Percentiles rank a stretch among this genome's conserved stretches.
These are phyloP conservation scores for Coemansia sp. DNA, from an alignment of 192 early-diverging fungal species.

Conservation along the genomic window DNA sequence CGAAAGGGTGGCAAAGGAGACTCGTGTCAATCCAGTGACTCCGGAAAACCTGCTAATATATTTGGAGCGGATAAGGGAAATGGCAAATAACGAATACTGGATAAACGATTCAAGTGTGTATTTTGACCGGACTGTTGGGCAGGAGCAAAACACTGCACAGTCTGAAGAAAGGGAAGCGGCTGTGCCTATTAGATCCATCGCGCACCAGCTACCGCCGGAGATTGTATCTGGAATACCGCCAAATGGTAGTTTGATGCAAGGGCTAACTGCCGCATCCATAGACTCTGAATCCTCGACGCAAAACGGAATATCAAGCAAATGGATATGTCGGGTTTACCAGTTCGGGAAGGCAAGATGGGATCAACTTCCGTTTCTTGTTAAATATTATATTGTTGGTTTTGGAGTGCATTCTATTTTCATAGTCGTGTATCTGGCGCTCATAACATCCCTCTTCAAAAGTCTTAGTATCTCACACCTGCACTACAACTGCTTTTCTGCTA, in stretches of 20 bases:
- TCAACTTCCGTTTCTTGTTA: conserved; percentile 1
- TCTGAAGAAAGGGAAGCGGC: not conserved
- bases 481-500: conserved; percentile 38
- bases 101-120: not conserved
- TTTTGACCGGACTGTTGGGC: not conserved
- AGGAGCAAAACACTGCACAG: not conserved
- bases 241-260: not conserved
- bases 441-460: conserved; percentile 21
- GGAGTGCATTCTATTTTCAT: not conserved
- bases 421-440: conserved; percentile 17
- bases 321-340: not conserved
- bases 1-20: conserved; percentile 15
- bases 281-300: not conserved
- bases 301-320: not conserved
- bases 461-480: conserved; percentile 13
- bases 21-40: conserved; percentile 32
- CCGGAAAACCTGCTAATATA: conserved; percentile 39
- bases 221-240: not conserved
- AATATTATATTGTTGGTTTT: conserved; percentile 7
- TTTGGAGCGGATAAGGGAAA: conserved; percentile 5
- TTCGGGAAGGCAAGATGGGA: not conserved
- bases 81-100: conserved; percentile 6
- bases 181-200: not conserved
- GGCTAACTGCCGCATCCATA: not conserved
- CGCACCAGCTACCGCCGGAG: not conserved